These are phyloP conservation scores for Mycena rebaudengoi DNA, from an alignment of 768 basidiomycete species.

Conservation along the genomic window DNA sequence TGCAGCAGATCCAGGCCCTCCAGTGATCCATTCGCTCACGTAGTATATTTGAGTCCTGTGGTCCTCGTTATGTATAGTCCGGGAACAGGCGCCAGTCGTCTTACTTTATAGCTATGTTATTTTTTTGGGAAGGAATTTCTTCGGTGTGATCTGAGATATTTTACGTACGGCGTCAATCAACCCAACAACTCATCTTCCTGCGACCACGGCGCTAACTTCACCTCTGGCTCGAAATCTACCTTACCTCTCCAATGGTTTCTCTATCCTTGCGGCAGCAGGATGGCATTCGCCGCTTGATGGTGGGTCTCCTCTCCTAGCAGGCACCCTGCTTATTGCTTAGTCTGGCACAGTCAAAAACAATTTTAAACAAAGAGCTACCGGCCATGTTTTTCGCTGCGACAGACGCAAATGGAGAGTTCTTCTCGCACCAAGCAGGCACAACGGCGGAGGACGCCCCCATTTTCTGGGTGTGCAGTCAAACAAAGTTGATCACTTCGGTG, in stretches of 20 bases:
- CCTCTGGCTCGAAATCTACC: no score
- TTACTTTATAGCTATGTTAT: not conserved
- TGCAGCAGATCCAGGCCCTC: not conserved
- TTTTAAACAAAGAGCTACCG: constrained; percentile 7
- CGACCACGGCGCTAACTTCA: no score
- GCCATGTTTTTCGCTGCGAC: constrained; percentile 13
- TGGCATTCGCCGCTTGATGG: constrained; percentile 19
- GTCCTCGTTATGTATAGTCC: not conserved
- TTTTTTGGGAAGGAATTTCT: not conserved
- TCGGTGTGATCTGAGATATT: no score
- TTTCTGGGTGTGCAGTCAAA: constrained; percentile 49
- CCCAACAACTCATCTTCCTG: no score
- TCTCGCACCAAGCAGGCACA: constrained; percentile 8
- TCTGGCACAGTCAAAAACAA: constrained; percentile 11
- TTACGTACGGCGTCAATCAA: not conserved
- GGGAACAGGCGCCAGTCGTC: not conserved
- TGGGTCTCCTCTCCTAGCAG: not conserved
- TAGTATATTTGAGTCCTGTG: constrained; percentile 40
- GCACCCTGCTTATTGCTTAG: not conserved
- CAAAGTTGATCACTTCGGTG: constrained; percentile 44
- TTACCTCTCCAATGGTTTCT: constrained; percentile 15
- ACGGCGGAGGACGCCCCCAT: constrained; percentile 33
- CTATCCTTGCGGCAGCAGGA: constrained; percentile 8
- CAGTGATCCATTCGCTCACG: constrained; percentile 56
- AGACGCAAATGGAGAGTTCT: constrained; percentile 11